Percentiles rank a stretch among this genome's conserved stretches.
These are phyloP conservation scores for Yarrowia alimentaria DNA, from an alignment of 805 yeast genomes.

Conservation along the genomic window DNA sequence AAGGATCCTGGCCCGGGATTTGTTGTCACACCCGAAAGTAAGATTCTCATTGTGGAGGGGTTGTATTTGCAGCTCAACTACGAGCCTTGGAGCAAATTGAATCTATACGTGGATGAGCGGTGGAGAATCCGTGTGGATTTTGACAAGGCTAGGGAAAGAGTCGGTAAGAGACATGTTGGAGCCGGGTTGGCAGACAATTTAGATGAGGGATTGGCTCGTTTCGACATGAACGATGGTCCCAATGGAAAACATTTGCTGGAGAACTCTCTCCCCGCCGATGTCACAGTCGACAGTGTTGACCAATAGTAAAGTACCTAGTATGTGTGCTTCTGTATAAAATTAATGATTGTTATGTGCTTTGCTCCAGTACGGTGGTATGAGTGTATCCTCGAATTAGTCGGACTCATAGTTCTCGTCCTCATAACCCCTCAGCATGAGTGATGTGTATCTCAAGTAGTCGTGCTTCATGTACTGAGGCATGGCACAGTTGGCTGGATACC, in stretches of 20 bases:
- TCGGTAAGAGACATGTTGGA: conserved; percentile 60
- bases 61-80: conserved; percentile 61
- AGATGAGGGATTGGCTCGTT: conserved; percentile 41
- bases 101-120: conserved; percentile 41
- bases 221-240: conserved; percentile 53
- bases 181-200: conserved; percentile 42
- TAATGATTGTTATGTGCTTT: too few relatives aligned
- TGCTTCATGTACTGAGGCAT: conserved; percentile 38
- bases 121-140: conserved; percentile 51
- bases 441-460: conserved; percentile 36
- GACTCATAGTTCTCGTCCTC: conserved; percentile 33
- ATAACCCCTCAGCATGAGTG: conserved; percentile 33
- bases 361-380: too few relatives aligned
- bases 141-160: conserved; percentile 51
- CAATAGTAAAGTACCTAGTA: background rate
- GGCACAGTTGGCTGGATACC: conserved; percentile 37
- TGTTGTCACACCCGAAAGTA: conserved; percentile 46
- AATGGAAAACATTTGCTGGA: conserved; percentile 53
- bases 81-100: conserved; percentile 58
- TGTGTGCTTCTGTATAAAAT: too few relatives aligned
- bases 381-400: too few relatives aligned
- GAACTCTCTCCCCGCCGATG: conserved; percentile 37
- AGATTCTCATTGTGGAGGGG: conserved; percentile 72
- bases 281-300: conserved; percentile 10
- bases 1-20: conserved; percentile 67